Conservation (phyloP, 805 yeast species). For the Metschnikowia proteae region DNA sequence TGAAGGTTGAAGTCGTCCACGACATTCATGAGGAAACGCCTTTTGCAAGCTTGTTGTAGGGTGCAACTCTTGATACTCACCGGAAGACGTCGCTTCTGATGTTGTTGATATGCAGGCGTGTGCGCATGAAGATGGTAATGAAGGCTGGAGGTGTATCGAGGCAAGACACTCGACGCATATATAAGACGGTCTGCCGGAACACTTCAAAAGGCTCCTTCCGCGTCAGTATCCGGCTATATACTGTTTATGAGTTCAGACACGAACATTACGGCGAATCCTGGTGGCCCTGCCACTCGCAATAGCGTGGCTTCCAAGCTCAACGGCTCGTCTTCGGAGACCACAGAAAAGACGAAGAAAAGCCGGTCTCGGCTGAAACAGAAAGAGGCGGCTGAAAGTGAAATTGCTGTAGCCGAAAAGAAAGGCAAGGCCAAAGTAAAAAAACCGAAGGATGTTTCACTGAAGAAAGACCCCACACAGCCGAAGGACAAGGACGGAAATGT, state of each 20-base stretch:
- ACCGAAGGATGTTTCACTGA: not conserved
- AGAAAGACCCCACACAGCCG: slow-evolving; percentile 1
- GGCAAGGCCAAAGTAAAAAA: not conserved
- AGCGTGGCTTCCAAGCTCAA: not conserved
- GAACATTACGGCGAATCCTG: not conserved
- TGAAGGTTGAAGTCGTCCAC: slow-evolving; percentile 25
- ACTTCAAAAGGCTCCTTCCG: not conserved
- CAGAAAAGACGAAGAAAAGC: slow-evolving; percentile 1
- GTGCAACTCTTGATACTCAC: not conserved
- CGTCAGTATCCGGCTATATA: not conserved
- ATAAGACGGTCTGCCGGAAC: not conserved
- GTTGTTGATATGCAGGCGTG: slow-evolving; percentile 2
- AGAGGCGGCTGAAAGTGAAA: not conserved
- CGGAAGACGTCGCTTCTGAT: not conserved
- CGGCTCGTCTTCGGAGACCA: not conserved
- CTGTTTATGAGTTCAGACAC: not conserved
- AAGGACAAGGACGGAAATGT: not conserved
- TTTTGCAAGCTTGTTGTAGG: not conserved
- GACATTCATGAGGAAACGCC: slow-evolving; percentile 16
- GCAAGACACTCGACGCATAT: not conserved
- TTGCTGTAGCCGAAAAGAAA: not conserved
- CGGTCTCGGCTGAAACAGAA: not conserved
- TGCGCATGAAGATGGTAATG: slow-evolving; percentile 4
- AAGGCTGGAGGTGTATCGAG: not conserved
- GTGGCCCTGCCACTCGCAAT: not conserved